Percentiles rank a stretch among this genome's conserved stretches.
Conservation (phyloP, 768 basidiomycete species). For the Rhodotorula kratochvilovae region DNA sequence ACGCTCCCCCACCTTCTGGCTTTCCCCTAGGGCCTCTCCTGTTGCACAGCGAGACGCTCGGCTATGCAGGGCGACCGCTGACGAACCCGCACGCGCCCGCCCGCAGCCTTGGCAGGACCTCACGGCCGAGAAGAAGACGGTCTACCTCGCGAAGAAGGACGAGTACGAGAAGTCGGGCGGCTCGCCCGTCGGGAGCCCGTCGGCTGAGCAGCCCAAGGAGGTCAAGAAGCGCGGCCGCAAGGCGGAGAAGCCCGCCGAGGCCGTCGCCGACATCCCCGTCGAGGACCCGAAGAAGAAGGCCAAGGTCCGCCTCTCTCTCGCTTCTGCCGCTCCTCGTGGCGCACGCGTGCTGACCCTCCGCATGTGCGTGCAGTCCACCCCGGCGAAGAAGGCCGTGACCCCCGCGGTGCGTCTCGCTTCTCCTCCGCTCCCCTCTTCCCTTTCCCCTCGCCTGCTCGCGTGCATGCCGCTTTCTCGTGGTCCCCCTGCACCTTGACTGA, state of each 20-base stretch:
- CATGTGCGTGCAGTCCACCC: neutral
- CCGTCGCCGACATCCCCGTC: slow-evolving; percentile 27
- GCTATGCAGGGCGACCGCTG: neutral
- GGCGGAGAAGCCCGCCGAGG: neutral
- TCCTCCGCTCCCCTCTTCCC: neutral
- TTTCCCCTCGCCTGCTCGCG: neutral
- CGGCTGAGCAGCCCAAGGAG: slow-evolving; percentile 21
- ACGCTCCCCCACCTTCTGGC: neutral
- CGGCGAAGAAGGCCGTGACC: slow-evolving; percentile 4
- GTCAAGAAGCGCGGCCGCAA: slow-evolving; percentile 38
- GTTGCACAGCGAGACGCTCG: no score
- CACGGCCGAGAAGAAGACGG: slow-evolving; percentile 30
- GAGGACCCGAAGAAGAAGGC: slow-evolving; percentile 27
- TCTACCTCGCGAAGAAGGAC: slow-evolving; percentile 23
- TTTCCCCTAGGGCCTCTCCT: neutral
- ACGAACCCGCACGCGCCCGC: neutral
- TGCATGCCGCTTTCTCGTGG: no score
- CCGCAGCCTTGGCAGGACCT: slow-evolving; percentile 32
- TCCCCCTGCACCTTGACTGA: no score
- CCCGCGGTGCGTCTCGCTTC: neutral
- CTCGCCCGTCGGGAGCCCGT: neutral
- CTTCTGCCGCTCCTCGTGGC: neutral
- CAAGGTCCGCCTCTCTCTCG: neutral
- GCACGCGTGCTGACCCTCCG: neutral
- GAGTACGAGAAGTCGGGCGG: slow-evolving; percentile 35